Base-by-base conservation (phyloP, 1,284 basidiomycete species). In the Heliocybe sulcata region DNA sequence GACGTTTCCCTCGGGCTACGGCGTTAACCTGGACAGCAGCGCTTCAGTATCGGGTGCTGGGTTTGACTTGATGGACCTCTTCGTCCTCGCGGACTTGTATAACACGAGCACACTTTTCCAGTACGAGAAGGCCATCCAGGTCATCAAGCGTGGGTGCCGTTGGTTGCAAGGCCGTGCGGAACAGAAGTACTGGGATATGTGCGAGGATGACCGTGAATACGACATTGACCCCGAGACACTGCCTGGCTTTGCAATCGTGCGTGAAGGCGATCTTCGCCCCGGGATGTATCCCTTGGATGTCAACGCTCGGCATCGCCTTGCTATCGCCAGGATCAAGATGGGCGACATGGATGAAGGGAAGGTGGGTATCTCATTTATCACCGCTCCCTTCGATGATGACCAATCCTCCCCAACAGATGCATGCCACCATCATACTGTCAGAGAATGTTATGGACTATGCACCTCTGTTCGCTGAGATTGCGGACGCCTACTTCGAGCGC, bases 141-240 rank as follows among this genome's bases (percentile, higher is more conserved):
- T 84, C 0, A 85, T 97, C 55, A 77, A 89, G 38, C 76, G 77
- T 53, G 94, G 94, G 0, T 87, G 84, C 52, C 73, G 96, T 49
- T 98, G 95, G 95, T 70, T 98, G 11, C 92, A 96, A 66, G 92
- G 92, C 0, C 74, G 95, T 33, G 74, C 71, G n/a, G 72, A 77
- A 31, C 83, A 90, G 66, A 79, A 74, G 55, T 85, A 86, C 55
- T 97, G 94, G 93, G 91, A 94, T 60, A 68, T 80, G 22, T 81
- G 85, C 54, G 80, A 83, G 35, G 96, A 97, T 65, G 94, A 98
- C 67, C 75, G 94, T 54, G 95, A 98, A 69, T 97, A 82, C 63
- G 91, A 94, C 63, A 67, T 78, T 1, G 38, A 42, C n/a, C 38
- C 38, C n/a, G 38, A n/a, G 4, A 42, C 4, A n/a, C 4, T 42